Percentiles rank a stretch among this genome's conserved stretches.
These are phyloP conservation scores for Globisporangium lucens DNA, from an alignment of 352 stramenopile species.

Conservation along the genomic window DNA sequence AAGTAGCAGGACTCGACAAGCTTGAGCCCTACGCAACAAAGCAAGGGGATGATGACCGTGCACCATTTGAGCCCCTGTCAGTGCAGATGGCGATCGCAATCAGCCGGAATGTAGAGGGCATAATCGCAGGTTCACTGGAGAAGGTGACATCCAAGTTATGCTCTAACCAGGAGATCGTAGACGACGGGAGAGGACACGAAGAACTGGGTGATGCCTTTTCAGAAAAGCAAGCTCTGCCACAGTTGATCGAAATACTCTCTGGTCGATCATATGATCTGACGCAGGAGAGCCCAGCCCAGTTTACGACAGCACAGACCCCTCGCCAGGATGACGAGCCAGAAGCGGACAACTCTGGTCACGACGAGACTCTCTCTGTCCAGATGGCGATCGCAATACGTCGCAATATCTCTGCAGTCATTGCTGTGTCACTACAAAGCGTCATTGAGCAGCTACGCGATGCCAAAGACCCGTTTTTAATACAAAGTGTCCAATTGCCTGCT, in stretches of 20 bases:
- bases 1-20: background rate
- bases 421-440: conserved; percentile 28
- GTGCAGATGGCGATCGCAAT: conserved; percentile 39
- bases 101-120: conserved; percentile 31
- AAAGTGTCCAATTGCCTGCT: background rate
- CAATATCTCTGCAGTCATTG: conserved; percentile 30
- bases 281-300: background rate
- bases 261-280: background rate
- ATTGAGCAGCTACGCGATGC: conserved; percentile 19
- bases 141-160: conserved; percentile 24
- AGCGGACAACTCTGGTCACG: background rate
- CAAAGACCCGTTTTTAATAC: background rate
- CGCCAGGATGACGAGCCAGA: background rate
- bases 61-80: conserved; percentile 19
- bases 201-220: background rate
- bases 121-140: conserved; percentile 39
- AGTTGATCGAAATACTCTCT: conserved; percentile 3
- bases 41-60: conserved; percentile 20
- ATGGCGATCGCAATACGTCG: conserved; percentile 25
- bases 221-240: background rate
- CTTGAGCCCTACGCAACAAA: background rate
- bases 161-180: background rate
- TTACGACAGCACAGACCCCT: background rate
- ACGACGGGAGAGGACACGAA: background rate
- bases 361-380: conserved; percentile 14